Evolutionary conservation across 2,329 filamentous ascomycete species (phyloP).

Genomic region (Cladobotryum protrusum): DNA sequence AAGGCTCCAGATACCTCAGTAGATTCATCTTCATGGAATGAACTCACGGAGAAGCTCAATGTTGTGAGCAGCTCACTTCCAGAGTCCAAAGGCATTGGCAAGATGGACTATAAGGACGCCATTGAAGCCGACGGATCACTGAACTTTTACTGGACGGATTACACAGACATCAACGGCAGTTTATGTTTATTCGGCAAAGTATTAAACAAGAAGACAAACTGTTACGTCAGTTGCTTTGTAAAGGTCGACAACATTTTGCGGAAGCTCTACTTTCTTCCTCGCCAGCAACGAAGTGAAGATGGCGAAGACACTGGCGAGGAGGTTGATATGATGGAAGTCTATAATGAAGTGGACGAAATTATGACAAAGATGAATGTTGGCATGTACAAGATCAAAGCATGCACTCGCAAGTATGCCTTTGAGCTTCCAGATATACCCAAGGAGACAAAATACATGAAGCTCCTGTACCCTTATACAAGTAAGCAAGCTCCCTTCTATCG

Average conservation of each 20-base stretch:
- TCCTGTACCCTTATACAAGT: constrained; percentile 92
- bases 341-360: constrained; percentile 77
- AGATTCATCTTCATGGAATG: constrained; percentile 82
- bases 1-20: constrained; percentile 54
- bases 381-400: constrained; percentile 91
- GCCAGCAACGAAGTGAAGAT: constrained; percentile 50
- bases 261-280: constrained; percentile 88
- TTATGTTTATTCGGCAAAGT: constrained; percentile 96
- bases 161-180: constrained; percentile 84
- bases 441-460: constrained; percentile 85
- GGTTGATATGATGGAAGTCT: constrained; percentile 83
- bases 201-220: constrained; percentile 73
- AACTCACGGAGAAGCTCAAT: constrained; percentile 79
- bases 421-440: constrained; percentile 81
- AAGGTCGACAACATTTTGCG: constrained; percentile 92
- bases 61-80: constrained; percentile 68
- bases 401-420: constrained; percentile 89
- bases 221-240: constrained; percentile 86
- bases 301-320: constrained; percentile 68
- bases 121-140: constrained; percentile 89
- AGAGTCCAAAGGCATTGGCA: constrained; percentile 63
- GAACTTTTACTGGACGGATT: constrained; percentile 95
- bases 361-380: constrained; percentile 82
- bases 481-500: constrained; percentile 20
- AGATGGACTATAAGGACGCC: constrained; percentile 77